phyloP scores from a whole-genome alignment of 805 yeast species.

The Lipomyces spencermartinsiae region DNA sequence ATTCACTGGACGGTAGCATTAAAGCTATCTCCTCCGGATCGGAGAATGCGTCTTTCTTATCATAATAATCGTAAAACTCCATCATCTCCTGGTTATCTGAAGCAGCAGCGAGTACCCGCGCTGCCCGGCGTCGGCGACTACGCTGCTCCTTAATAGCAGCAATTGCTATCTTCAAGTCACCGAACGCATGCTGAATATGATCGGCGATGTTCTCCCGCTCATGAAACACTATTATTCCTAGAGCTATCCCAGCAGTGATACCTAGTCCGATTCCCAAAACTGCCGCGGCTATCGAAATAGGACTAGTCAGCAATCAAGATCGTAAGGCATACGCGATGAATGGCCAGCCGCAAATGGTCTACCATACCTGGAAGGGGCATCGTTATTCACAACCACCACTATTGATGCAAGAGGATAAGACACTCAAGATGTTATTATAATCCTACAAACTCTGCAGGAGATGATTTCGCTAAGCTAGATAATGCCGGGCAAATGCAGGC shows the following conservation, averaged over 20 bases:
- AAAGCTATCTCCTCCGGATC: neutral
- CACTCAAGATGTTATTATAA: neutral
- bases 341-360: neutral
- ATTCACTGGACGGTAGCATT: neutral
- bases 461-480: neutral
- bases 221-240: constrained; percentile 19
- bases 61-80: constrained; percentile 19
- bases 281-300: constrained; percentile 6
- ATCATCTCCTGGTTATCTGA: constrained; percentile 21
- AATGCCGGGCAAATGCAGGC: too few relatives aligned
- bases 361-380: constrained; percentile 3
- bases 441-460: neutral
- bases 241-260: constrained; percentile 19
- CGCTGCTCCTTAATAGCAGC: constrained; percentile 3
- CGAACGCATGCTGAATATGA: neutral
- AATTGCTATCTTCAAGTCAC: constrained; percentile 7
- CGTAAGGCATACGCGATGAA: neutral
- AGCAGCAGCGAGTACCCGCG: constrained; percentile 15
- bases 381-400: neutral
- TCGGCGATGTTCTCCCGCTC: constrained; percentile 22
- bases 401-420: neutral
- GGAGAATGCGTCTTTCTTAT: neutral
- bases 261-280: constrained; percentile 24
- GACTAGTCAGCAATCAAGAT: neutral
- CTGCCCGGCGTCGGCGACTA: constrained; percentile 10